Conservation (phyloP, 2,329 filamentous ascomycete genomes). For the Sporothrix dimorphospora region DNA sequence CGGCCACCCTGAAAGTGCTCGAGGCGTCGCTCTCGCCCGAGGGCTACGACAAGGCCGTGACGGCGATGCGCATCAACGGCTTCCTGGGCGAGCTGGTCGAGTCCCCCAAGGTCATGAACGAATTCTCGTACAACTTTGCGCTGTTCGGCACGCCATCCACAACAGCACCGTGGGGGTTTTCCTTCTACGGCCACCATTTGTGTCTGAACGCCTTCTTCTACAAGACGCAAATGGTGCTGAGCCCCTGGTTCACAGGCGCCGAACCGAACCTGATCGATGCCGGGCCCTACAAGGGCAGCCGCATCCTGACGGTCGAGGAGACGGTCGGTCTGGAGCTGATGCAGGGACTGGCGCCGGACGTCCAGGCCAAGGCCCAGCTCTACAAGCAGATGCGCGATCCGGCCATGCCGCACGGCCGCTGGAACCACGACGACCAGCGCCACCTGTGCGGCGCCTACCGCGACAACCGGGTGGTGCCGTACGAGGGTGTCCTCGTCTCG, state of each 20-base stretch:
- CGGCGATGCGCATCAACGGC: conserved; percentile 73
- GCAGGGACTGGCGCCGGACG: conserved; percentile 58
- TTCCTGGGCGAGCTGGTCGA: conserved; percentile 72
- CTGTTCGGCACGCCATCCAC: conserved; percentile 49
- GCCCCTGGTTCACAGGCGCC: conserved; percentile 77
- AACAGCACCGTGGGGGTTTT: conserved; percentile 68
- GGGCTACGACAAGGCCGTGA: conserved; percentile 70
- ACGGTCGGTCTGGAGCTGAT: conserved; percentile 67
- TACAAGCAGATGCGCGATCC: conserved; percentile 66
- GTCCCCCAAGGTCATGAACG: conserved; percentile 67
- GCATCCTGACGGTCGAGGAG: conserved; percentile 68
- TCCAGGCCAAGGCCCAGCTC: conserved; percentile 56
- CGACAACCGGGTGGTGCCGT: conserved; percentile 76
- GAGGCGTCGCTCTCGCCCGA: conserved; percentile 64
- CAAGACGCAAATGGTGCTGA: conserved; percentile 66
- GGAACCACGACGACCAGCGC: conserved; percentile 81
- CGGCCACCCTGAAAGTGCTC: conserved; percentile 59
- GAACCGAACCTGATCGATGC: conserved; percentile 76
- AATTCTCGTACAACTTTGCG: conserved; percentile 65
- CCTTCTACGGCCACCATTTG: conserved; percentile 78
- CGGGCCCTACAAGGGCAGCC: conserved; percentile 64
- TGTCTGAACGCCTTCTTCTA: conserved; percentile 73
- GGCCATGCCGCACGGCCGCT: conserved; percentile 67
- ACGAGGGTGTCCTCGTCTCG: conserved; percentile 65
- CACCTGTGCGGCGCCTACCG: conserved; percentile 78